A percentile compares a stretch with the other conserved stretches of the same genome.
These are phyloP conservation scores for Hyphodiscus sp. DNA, from an alignment of 2,329 filamentous ascomycete genomes.

Conservation along the genomic window DNA sequence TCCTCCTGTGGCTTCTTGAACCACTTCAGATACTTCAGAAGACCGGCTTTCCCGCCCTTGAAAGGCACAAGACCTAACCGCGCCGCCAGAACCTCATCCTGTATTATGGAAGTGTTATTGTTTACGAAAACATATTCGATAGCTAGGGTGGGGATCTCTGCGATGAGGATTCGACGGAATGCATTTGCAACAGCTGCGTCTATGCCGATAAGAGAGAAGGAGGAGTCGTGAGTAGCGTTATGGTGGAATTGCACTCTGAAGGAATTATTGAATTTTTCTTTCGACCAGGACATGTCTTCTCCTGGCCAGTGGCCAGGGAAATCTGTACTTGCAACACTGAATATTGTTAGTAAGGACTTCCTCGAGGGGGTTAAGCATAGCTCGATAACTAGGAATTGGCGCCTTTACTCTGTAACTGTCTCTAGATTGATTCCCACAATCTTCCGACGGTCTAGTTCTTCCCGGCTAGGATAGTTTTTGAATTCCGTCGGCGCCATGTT, in stretches of 20 bases:
- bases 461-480: constrained; percentile 37
- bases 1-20: constrained; percentile 64
- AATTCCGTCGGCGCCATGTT: constrained; percentile 6
- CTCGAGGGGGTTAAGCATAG: too few species aligned
- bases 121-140: constrained; percentile 90
- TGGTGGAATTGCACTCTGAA: constrained; percentile 78
- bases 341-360: too few species aligned
- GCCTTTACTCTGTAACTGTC: constrained; percentile 64
- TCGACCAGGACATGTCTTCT: constrained; percentile 76
- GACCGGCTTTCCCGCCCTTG: constrained; percentile 67
- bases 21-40: constrained; percentile 75
- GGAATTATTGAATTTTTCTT: constrained; percentile 63
- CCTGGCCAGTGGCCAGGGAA: constrained; percentile 87
- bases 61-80: constrained; percentile 87
- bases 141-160: constrained; percentile 89
- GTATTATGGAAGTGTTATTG: constrained; percentile 96
- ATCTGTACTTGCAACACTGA: constrained; percentile 70
- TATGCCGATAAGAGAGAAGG: constrained; percentile 86
- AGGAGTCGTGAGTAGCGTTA: constrained; percentile 68
- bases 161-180: constrained; percentile 90
- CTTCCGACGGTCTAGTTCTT: constrained; percentile 59
- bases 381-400: too few species aligned
- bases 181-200: constrained; percentile 94
- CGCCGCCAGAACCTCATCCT: constrained; percentile 92
- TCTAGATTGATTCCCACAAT: constrained; percentile 83